Conservation (phyloP, 495 filamentous ascomycete genomes). For the Penicillium arizonense region DNA sequence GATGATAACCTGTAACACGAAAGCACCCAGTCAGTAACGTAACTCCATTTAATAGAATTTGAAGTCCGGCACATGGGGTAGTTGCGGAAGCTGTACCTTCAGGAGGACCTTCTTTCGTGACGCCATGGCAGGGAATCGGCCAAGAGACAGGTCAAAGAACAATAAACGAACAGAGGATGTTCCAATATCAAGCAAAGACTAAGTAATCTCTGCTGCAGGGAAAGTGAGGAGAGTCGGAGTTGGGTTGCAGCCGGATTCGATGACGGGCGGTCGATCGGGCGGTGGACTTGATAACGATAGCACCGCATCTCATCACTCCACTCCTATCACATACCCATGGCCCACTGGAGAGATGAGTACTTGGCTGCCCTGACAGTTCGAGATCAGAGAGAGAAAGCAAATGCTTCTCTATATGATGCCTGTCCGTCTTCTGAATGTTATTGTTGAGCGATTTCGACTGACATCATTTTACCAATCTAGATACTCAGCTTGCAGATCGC, state of each 20-base stretch:
- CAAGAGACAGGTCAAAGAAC: conserved; percentile 4
- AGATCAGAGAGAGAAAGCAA: conserved; percentile 57
- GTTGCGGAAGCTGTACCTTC: conserved; percentile 64
- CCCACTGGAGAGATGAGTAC: conserved; percentile 60
- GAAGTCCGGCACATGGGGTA: conserved; percentile 13
- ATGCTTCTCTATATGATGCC: conserved; percentile 53
- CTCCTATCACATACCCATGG: conserved; percentile 34
- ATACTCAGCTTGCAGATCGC: conserved; percentile 68
- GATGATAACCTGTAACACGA: conserved; percentile 80
- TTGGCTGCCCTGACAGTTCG: conserved; percentile 51
- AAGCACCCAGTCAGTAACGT: conserved; percentile 6
- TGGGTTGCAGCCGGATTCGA: conserved; percentile 29
- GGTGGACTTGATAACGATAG: conserved; percentile 33
- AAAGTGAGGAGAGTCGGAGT: conserved; percentile 25
- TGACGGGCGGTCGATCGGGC: conserved; percentile 40
- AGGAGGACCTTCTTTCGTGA: conserved; percentile 96
- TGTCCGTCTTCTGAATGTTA: conserved; percentile 40
- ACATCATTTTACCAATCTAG: conserved; percentile 39
- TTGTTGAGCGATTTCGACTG: conserved; percentile 14
- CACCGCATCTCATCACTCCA: conserved; percentile 17
- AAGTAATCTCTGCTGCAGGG: conserved; percentile 3
- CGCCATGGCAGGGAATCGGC: conserved; percentile 58
- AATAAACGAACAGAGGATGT: neutral
- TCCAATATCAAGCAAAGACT: neutral
- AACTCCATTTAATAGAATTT: neutral